Evolutionary conservation across 176 grass and related monocot species (phyloP), one percentile per base, ranked within the genome.

Genomic region (Eragrostis curvula): DNA sequence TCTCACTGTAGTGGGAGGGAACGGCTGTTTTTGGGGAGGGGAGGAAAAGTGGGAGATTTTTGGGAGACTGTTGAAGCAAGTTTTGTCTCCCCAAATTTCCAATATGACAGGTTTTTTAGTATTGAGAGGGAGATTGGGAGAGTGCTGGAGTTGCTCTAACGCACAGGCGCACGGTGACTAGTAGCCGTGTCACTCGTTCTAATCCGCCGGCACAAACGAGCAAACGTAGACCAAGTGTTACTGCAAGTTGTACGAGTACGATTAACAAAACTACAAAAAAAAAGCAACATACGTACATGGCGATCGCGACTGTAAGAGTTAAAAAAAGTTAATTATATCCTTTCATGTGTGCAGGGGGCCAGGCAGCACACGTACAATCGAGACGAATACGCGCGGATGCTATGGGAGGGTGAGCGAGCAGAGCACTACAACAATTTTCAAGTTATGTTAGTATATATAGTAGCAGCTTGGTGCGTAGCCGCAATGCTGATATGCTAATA

Each of bases 101-200:
- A n/a, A n/a, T n/a, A n/a, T n/a, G n/a, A n/a, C n/a, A n/a, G n/a
- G n/a, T n/a, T n/a, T n/a, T n/a, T n/a, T n/a, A n/a, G n/a, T n/a
- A n/a, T n/a, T n/a, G n/a, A n/a, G n/a, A n/a, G n/a, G n/a, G n/a
- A n/a, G n/a, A n/a, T n/a, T n/a, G n/a, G n/a, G n/a, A n/a, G n/a
- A n/a, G n/a, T n/a, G n/a, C n/a, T n/a, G n/a, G n/a, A n/a, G n/a
- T n/a, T n/a, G n/a, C n/a, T n/a, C n/a, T n/a, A n/a, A 36, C 32
- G 32, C 32, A 36, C 3, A 36, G 4, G 32, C 32, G 32, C 32
- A 36, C 4, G 32, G 32, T 36, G 18, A 56, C 39, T 47, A 67
- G 8, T 11, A 66, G 74, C 86, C 74, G 23, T 73, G 74, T 73
- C 86, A 71, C 64, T 59, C 64, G 81, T 68, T 79, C 68, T 43